Base-by-base conservation (phyloP, 2,329 filamentous ascomycete species). In the Epichloe coenophiala region DNA sequence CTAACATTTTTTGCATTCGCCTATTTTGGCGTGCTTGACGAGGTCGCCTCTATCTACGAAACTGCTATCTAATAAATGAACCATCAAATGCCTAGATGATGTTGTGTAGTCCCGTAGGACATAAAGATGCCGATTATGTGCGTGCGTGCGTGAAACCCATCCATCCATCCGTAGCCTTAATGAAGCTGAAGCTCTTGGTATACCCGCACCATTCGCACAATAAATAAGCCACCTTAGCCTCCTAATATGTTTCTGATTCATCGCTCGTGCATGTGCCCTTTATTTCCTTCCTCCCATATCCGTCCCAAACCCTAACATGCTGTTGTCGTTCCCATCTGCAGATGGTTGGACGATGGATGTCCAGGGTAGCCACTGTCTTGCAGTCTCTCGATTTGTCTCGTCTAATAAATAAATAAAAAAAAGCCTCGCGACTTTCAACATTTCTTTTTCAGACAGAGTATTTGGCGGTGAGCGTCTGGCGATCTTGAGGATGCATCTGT, bases 401-500 rank as follows among this genome's bases (percentile, higher is more conserved):
- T 37, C 33, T 19, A n/a, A 7, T 3, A 3, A 23, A n/a, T 6
- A 4, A 3, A 2, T 7, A 17, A 23, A 9, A 4, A 3, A 15
- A 2, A 21, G 15, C 31, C 27, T 17, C 9, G 12, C 1, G 6
- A 31, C 13, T 17, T n/a, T 12, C n/a, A 13, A 13, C 31, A 31
- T 7, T 7, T 33, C 15, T n/a, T n/a, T 43, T 33, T 62, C 58
- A 70, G 50, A 79, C 61, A 21, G 61, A 64, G 60, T 80, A 81
- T 27, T 68, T 71, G 38, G 63, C 56, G 56, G 69, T 71, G 45
- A 81, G 65, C 17, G 67, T 68, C 54, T 76, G 69, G 52, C 71
- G 73, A 52, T 80, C 75, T 47, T 70, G 65, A 9, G 71, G 65
- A 46, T 69, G 67, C 58, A 82, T 62, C 56, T 75, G 74, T 17